Evolutionary conservation across 2,329 filamentous ascomycete genomes (phyloP).

Genomic region (Phaeophleospora eucalypticola): DNA sequence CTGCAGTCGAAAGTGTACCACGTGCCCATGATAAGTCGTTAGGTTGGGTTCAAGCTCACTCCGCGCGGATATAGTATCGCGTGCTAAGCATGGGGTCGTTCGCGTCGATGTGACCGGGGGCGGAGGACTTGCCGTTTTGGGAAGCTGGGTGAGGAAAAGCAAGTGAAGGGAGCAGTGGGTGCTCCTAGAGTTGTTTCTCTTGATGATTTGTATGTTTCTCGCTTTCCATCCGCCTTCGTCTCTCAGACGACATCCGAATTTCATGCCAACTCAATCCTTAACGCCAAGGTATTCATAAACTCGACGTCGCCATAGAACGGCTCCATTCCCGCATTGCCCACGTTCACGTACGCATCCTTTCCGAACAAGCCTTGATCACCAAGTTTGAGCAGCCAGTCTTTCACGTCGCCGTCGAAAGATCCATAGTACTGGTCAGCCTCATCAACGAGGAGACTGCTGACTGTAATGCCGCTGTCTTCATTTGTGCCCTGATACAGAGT

Average conservation of each 20-base stretch:
- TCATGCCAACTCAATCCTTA: conserved; percentile 13
- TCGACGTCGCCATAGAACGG: conserved; percentile 20
- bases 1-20: too few relatives aligned
- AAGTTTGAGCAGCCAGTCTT: conserved; percentile 41
- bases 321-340: conserved; percentile 40
- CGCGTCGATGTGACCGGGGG: too few relatives aligned
- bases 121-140: background rate
- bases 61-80: too few relatives aligned
- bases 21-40: too few relatives aligned
- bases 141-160: too few relatives aligned
- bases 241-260: too few relatives aligned
- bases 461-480: conserved; percentile 41
- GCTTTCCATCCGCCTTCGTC: background rate
- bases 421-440: conserved; percentile 38
- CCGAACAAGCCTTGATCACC: conserved; percentile 37
- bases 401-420: conserved; percentile 38
- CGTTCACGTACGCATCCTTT: conserved; percentile 40
- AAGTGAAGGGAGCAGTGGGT: too few relatives aligned
- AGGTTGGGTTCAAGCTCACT: too few relatives aligned
- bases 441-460: conserved; percentile 35
- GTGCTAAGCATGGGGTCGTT: too few relatives aligned
- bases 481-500: conserved; percentile 43
- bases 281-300: conserved; percentile 16
- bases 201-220: background rate
- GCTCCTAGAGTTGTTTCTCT: background rate